These are phyloP conservation scores for Vickermania ingenoplastis DNA, from an alignment of 208 protist genomes.

Conservation along the genomic window DNA sequence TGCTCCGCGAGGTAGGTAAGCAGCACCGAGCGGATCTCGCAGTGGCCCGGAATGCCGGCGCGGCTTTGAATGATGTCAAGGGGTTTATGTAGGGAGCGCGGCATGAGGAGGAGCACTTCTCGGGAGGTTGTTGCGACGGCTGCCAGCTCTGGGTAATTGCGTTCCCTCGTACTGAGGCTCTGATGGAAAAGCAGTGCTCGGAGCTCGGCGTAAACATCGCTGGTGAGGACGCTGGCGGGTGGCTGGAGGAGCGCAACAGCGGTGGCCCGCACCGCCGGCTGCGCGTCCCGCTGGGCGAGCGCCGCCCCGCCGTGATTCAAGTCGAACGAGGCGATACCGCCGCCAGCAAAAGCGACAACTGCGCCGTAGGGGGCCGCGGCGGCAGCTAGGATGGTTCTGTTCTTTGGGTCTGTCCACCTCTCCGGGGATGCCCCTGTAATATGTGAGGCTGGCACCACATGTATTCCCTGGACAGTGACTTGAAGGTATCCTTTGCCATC, in stretches of 20 bases:
- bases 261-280: constrained; percentile 47
- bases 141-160: constrained; percentile 22
- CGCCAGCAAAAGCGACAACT: constrained; percentile 47
- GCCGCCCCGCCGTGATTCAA: constrained; percentile 44
- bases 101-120: constrained; percentile 64
- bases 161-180: background rate
- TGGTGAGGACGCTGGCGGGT: constrained; percentile 19
- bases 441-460: constrained; percentile 16
- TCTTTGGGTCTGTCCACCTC: constrained; percentile 64
- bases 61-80: constrained; percentile 53
- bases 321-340: constrained; percentile 68
- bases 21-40: constrained; percentile 54
- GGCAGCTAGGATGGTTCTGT: constrained; percentile 63
- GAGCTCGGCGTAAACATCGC: constrained; percentile 16
- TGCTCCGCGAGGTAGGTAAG: constrained; percentile 48
- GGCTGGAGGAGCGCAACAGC: constrained; percentile 54
- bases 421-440: constrained; percentile 4
- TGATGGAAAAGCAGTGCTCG: constrained; percentile 19
- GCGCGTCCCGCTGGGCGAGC: constrained; percentile 41
- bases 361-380: constrained; percentile 36
- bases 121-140: constrained; percentile 53
- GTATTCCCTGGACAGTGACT: constrained; percentile 50
- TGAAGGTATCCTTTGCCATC: constrained; percentile 69
- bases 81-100: constrained; percentile 42
- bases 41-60: background rate